Base-by-base conservation (phyloP, 768 basidiomycete species). In the Suillus alpinus region DNA sequence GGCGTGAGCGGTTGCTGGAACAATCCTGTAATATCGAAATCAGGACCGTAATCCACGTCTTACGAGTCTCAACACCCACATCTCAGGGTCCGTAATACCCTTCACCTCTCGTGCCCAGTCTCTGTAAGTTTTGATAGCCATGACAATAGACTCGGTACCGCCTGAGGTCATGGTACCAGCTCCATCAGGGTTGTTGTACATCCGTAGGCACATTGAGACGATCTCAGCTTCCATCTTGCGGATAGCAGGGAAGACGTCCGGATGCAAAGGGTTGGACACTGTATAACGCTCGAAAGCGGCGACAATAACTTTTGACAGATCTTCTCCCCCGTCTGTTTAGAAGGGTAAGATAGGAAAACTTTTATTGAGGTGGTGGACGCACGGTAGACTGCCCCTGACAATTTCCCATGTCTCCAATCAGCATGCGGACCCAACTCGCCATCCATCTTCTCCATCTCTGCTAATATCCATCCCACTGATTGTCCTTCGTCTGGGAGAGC, bases 221-320 rank as follows among this genome's bases (percentile, higher is more conserved):
- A 95, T 84, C 69, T 98, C 95, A 16, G 94, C 92, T 68, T 99
- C 96, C 96, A 99, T 99, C 77, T 96, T 95, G 52, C 96, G 83
- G 12, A 97, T 76, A 0, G 92, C 89, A 1, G 95, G 95, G 75
- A 97, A 97, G 47, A 95, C 86, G 59, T 95, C 93, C 0, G 96
- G 94, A 68, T 98, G 95, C 10, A 98, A 80, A 2, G 95, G 94
- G 68, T 96, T 95, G 31, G 91, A 90, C 56, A 94, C 85, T 50
- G 88, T 86, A 65, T 95, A 97, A 56, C 86, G 85, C 62, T 86
- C 80, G 68, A 92, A 92, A 0, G 94, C 94, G 5, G 89, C 81
- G 23, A 89, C 85, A 64, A 96, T 87, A 56, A 97, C 81, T 58
- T 82, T 83, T 66, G 86, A 85, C 62, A 95, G 75, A 51, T 94